phyloP scores from a whole-genome alignment of 106 monocot genomes.

The Platanthera guangdongensis region DNA sequence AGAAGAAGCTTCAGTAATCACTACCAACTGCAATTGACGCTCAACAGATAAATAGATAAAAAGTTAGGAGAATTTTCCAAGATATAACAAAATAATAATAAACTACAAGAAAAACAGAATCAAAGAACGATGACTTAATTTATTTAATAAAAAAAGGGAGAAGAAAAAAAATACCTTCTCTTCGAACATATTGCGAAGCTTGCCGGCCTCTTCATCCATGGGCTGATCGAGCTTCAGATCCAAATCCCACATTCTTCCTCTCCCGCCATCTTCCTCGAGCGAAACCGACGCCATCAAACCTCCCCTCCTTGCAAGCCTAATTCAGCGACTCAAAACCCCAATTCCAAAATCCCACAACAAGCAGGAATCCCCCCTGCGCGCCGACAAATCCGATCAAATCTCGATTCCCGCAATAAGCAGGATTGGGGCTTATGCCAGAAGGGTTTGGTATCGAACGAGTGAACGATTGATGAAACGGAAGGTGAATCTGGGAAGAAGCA shows the following conservation, averaged over 20 bases:
- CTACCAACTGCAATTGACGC: too few species aligned
- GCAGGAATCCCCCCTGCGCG: not conserved
- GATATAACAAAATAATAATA: too few species aligned
- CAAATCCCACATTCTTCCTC: conserved; percentile 60
- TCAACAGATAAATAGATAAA: not conserved
- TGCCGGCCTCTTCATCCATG: conserved; percentile 67
- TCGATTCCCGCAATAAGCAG: not conserved
- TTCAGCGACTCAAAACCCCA: not conserved
- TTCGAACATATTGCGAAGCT: conserved; percentile 42
- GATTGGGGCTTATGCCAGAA: not conserved
- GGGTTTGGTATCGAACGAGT: not conserved
- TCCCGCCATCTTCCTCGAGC: conserved; percentile 18
- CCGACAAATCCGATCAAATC: not conserved
- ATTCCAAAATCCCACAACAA: not conserved
- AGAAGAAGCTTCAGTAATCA: not conserved
- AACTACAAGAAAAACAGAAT: not conserved
- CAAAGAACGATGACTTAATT: not conserved
- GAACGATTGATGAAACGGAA: not conserved
- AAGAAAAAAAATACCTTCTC: conserved; percentile 37
- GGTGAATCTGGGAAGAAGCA: not conserved
- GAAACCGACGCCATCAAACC: conserved; percentile 23
- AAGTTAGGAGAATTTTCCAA: too few species aligned
- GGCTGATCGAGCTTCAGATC: conserved; percentile 62
- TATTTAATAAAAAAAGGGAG: not conserved
- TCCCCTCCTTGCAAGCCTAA: not conserved